phyloP scores from a whole-genome alignment of 805 yeast genomes.

The Wickerhamomyces bisporus region DNA sequence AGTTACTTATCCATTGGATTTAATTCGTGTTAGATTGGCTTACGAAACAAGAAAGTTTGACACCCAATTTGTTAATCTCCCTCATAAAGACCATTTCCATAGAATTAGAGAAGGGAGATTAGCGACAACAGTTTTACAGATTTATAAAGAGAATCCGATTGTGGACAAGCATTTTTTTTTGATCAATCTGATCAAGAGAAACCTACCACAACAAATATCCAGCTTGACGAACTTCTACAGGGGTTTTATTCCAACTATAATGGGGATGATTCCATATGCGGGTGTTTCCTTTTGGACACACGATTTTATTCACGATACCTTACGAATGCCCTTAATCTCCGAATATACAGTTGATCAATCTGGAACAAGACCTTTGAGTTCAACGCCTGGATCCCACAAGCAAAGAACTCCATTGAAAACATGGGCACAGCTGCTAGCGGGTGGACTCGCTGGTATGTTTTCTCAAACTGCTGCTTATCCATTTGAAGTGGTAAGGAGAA shows the following conservation, averaged over 20 bases:
- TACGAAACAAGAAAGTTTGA: slow-evolving; percentile 55
- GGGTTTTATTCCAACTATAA: slow-evolving; percentile 88
- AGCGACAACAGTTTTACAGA: slow-evolving; percentile 18
- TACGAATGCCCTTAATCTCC: slow-evolving; percentile 56
- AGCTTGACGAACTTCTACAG: slow-evolving; percentile 66
- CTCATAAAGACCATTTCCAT: slow-evolving; percentile 20
- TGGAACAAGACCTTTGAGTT: neutral
- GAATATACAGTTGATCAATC: slow-evolving; percentile 40
- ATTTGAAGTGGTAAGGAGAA: slow-evolving; percentile 86
- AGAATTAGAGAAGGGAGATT: slow-evolving; percentile 27
- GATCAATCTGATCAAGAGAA: slow-evolving; percentile 17
- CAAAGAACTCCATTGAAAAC: slow-evolving; percentile 65
- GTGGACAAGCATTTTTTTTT: slow-evolving; percentile 15
- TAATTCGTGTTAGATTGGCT: slow-evolving; percentile 87
- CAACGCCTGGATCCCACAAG: slow-evolving; percentile 6
- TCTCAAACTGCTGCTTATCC: slow-evolving; percentile 98
- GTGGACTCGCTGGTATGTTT: slow-evolving; percentile 92
- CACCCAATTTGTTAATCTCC: slow-evolving; percentile 12
- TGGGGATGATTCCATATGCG: slow-evolving; percentile 97
- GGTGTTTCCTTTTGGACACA: slow-evolving; percentile 96
- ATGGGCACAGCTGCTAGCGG: slow-evolving; percentile 92
- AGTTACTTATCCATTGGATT: slow-evolving; percentile 87
- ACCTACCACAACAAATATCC: slow-evolving; percentile 16
- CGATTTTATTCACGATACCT: slow-evolving; percentile 82
- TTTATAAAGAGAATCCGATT: slow-evolving; percentile 23